Evolutionary conservation across 768 basidiomycete genomes (phyloP), one percentile per base, ranked within the genome.

Genomic region (Lactarius tabidus): DNA sequence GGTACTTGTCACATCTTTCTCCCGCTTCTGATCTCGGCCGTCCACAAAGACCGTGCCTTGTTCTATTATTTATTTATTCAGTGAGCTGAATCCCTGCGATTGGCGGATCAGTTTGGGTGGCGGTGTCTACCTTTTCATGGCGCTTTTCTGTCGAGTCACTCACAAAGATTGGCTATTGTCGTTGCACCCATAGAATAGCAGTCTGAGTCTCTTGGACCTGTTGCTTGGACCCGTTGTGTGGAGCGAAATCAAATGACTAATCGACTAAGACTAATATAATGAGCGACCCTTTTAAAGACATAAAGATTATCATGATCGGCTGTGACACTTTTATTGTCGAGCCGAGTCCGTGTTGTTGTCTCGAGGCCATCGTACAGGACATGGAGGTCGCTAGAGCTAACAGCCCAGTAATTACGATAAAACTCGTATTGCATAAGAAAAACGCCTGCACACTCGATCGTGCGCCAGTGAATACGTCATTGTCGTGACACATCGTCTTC

Each of bases 1-100:
- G 33, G 28, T 38, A 6, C 48, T 55, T 35, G 41, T 31, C 55
- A 55, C 61, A 45, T 62, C 65, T 41, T 36, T 48, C 63, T 53
- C 18, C 48, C n/a, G 29, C 29, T 38, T 36, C 33, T 23, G 23
- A 35, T 57, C 23, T 26, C 35, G 20, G n/a, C 7, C 29, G 43
- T 26, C 53, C 29, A 33, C 53, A 33, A 33, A 29, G 53, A 17
- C 31, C 18, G 52, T 31, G 52, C 6, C 31, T 33, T 18, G 29
- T 54, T n/a, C 33, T 18, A 54, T 33, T 20, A 26, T 29, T 33
- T 29, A 33, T 29, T 31, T 17, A 17, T 54, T 12, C 29, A 31
- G 10, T 29, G 8, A 20, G 20, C 10, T 33, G 20, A 54, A 15
- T 7, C 48, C 17, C 29, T 54, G 17, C 29, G 53, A 54, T 54